phyloP scores from a whole-genome alignment of 2,329 filamentous ascomycete species.

The Neofusicoccum ribis region DNA sequence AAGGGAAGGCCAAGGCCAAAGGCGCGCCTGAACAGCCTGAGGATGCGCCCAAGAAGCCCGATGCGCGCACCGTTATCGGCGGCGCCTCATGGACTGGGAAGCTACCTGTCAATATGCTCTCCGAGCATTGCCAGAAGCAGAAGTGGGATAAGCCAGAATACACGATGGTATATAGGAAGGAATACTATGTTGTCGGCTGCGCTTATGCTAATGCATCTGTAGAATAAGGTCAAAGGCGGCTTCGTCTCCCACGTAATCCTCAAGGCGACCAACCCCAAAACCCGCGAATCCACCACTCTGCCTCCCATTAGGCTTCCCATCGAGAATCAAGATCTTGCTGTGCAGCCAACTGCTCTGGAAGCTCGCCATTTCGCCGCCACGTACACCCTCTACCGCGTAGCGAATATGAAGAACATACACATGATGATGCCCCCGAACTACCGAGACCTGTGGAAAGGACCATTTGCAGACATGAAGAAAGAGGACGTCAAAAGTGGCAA shows the following conservation, averaged over 20 bases:
- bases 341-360: slow-evolving; percentile 79
- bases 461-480: slow-evolving; percentile 80
- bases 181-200: background rate
- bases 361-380: slow-evolving; percentile 91
- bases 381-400: slow-evolving; percentile 86
- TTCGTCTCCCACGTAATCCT: slow-evolving; percentile 81
- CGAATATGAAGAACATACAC: slow-evolving; percentile 93
- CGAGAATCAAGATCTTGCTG: slow-evolving; percentile 72
- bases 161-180: slow-evolving; percentile 61
- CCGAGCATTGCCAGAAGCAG: slow-evolving; percentile 93
- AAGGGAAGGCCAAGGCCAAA: slow-evolving; percentile 39
- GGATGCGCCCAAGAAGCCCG: slow-evolving; percentile 58
- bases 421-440: slow-evolving; percentile 92
- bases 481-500: slow-evolving; percentile 74
- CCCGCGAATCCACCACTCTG: slow-evolving; percentile 70
- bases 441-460: slow-evolving; percentile 83
- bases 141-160: slow-evolving; percentile 96
- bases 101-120: slow-evolving; percentile 86
- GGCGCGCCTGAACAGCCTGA: slow-evolving; percentile 29
- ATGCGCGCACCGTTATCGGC: slow-evolving; percentile 77
- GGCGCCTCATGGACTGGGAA: slow-evolving; percentile 98
- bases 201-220: slow-evolving; percentile 19
- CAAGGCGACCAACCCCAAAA: slow-evolving; percentile 73
- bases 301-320: slow-evolving; percentile 81
- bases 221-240: slow-evolving; percentile 69